Evolutionary conservation across 192 early-diverging fungal genomes (phyloP), one percentile per base, ranked within the genome.

Genomic region (Podila horticola): DNA sequence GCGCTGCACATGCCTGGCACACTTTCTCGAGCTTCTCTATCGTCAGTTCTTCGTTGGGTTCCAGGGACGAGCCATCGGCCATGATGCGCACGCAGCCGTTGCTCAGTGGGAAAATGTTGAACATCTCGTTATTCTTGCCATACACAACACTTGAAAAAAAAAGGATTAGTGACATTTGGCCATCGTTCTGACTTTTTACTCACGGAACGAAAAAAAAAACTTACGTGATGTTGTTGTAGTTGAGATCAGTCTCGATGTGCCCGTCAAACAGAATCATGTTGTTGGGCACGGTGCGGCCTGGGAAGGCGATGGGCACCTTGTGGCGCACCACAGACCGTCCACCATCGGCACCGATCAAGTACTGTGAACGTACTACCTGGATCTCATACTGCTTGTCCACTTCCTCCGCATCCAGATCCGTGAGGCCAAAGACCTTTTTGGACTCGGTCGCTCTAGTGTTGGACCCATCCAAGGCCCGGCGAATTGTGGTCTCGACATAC

Each of bases 311-410:
- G 31, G 49, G 24, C 34, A 83, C n/a, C 62, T 77, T 74, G 55
- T 83, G 82, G 5, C 74, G 69, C 38, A 83, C 82, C 22, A 67
- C 71, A 5, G 74, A 77, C 50, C 72, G 66, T 19, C 82, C 82
- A 17, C 82, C 82, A 24, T 83, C 82, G 1, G 73, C 72, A 0
- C 64, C 82, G 22, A 83, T 72, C 31, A 83, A 52, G 38, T 83
- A 83, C 38, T 67, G 22, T 22, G 74, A 75, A 0, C 69, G 41
- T 0, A 83, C 51, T 2, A 70, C 33, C 33, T 75, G 66, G 0
- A 52, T 62, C 41, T 77, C 69, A 29, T 72, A 73, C 28, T 73
- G 33, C 29, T 73, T 81, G 19, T 36, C 71, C 1, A 48, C 29
- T 8, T 73, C 64, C 33, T 81, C 77, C 1, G 34, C 71, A 8